Percentiles rank a stretch among this genome's conserved stretches.
Conservation (phyloP, 345 rosid genomes). For the Pelargonium nanum region DNA sequence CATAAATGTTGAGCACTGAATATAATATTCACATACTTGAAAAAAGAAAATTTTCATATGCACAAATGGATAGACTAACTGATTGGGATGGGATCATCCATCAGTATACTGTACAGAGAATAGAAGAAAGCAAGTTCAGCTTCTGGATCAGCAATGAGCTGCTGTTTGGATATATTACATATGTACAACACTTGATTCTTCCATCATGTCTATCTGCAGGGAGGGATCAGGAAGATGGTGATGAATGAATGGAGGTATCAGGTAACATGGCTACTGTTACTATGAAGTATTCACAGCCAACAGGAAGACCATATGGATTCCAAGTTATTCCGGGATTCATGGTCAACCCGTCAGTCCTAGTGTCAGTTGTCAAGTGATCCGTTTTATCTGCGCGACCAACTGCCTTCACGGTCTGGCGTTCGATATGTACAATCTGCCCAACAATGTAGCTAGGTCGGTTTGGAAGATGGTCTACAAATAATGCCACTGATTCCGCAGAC, state of each 20-base stretch:
- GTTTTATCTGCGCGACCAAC: slow-evolving; percentile 8
- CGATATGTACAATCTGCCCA: slow-evolving; percentile 28
- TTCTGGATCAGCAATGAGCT: no score
- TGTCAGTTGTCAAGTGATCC: slow-evolving; percentile 14
- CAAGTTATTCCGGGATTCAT: slow-evolving; percentile 13
- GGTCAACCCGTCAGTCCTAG: slow-evolving; percentile 13
- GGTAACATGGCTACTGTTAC: slow-evolving; percentile 33
- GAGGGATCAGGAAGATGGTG: neutral
- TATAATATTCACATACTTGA: no score
- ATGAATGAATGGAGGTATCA: slow-evolving; percentile 9
- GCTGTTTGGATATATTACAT: no score
- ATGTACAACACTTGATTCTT: no score
- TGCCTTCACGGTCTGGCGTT: slow-evolving; percentile 19
- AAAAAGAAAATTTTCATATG: no score
- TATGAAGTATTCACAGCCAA: slow-evolving; percentile 26
- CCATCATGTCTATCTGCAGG: no score
- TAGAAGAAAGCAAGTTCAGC: no score
- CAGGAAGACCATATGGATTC: slow-evolving; percentile 20
- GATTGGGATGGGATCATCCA: no score
- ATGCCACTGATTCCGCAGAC: slow-evolving; percentile 28
- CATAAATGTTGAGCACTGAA: no score
- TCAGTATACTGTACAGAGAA: no score
- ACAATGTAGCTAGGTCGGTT: slow-evolving; percentile 22
- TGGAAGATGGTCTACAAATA: slow-evolving; percentile 27
- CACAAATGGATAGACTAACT: no score